Conservation (phyloP, 176 grass and related monocot species). For the Phyllostachys edulis region DNA sequence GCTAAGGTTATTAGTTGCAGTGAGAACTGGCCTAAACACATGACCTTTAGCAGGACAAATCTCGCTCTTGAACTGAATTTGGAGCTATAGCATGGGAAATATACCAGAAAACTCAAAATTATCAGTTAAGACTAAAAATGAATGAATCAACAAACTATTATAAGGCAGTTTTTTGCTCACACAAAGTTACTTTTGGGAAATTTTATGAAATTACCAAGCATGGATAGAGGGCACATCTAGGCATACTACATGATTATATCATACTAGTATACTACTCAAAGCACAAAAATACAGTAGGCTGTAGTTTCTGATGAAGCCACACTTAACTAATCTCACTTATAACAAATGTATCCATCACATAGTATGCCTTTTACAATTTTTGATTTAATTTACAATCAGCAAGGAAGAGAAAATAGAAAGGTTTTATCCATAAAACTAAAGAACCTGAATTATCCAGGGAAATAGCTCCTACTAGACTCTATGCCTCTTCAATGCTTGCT, state of each 20-base stretch:
- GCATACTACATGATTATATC: background rate
- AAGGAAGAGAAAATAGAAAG: background rate
- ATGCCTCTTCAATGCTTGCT: slow-evolving; percentile 47
- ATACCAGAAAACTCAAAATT: too few species aligned
- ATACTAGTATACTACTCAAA: background rate
- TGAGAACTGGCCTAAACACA: too few species aligned
- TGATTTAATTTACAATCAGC: background rate
- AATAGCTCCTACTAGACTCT: background rate
- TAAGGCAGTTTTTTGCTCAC: too few species aligned
- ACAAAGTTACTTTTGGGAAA: too few species aligned
- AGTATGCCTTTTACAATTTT: background rate
- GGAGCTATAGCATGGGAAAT: too few species aligned
- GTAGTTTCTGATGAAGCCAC: background rate
- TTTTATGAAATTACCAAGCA: too few species aligned
- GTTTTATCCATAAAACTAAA: background rate
- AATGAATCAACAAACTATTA: too few species aligned
- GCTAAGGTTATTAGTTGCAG: too few species aligned
- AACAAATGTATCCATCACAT: background rate
- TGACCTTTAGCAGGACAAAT: too few species aligned
- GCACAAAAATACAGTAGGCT: background rate
- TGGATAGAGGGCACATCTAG: too few species aligned
- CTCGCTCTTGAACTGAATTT: too few species aligned
- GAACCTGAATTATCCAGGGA: background rate
- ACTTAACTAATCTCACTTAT: background rate
- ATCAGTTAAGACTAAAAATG: too few species aligned